A percentile compares a stretch with the other conserved stretches of the same genome.
Conservation (phyloP, 2,329 filamentous ascomycete genomes). For the Neofusicoccum ribis region DNA sequence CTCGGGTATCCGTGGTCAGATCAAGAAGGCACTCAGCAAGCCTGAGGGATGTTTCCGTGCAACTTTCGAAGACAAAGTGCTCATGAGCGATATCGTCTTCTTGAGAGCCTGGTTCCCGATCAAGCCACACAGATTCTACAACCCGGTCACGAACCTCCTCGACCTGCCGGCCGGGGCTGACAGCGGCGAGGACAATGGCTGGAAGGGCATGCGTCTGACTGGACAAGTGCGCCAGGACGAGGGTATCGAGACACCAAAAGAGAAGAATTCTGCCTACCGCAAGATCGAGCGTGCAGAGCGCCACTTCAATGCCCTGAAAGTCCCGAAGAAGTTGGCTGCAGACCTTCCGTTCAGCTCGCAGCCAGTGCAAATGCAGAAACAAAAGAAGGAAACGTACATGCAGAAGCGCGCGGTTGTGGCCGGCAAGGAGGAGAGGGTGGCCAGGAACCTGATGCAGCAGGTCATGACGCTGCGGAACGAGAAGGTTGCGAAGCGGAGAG, state of each 20-base stretch:
- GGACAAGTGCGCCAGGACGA: constrained; percentile 83
- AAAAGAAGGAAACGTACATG: constrained; percentile 81
- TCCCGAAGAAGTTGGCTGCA: constrained; percentile 78
- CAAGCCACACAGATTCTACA: constrained; percentile 94
- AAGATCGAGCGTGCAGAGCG: constrained; percentile 53
- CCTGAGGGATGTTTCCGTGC: constrained; percentile 95
- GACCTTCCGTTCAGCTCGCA: constrained; percentile 91
- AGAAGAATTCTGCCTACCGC: constrained; percentile 84
- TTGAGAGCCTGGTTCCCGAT: constrained; percentile 95
- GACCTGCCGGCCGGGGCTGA: constrained; percentile 48
- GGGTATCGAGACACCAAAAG: constrained; percentile 72
- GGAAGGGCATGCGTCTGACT: constrained; percentile 91
- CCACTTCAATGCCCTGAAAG: constrained; percentile 62
- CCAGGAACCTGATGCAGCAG: constrained; percentile 87
- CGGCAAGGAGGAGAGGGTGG: constrained; percentile 80
- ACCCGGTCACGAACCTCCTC: constrained; percentile 89
- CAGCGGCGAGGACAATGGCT: constrained; percentile 48
- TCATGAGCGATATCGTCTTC: constrained; percentile 96
- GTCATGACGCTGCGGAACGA: constrained; percentile 88
- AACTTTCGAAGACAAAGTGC: constrained; percentile 97
- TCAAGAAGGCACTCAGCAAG: constrained; percentile 91
- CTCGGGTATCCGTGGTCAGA: constrained; percentile 91
- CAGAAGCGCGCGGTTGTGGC: constrained; percentile 91
- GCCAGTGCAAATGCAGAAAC: constrained; percentile 76
- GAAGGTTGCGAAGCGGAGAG: constrained; percentile 77